phyloP scores from a whole-genome alignment of 2,329 filamentous ascomycete genomes.

The Rosellinia necatrix region DNA sequence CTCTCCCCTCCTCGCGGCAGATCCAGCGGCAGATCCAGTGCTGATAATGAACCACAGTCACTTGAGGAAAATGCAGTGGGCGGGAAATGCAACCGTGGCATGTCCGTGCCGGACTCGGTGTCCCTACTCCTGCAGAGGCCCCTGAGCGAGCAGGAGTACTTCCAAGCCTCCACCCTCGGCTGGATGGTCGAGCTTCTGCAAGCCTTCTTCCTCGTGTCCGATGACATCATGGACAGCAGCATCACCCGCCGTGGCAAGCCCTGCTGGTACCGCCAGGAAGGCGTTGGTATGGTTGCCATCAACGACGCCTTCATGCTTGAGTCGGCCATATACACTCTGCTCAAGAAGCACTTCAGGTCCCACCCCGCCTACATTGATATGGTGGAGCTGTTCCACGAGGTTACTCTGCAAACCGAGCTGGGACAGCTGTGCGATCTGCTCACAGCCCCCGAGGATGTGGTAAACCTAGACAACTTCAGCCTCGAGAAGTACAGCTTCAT shows the following conservation, averaged over 20 bases:
- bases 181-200: conserved; percentile 99
- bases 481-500: conserved; percentile 97
- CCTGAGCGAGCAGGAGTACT: conserved; percentile 82
- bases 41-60: conserved; percentile 56
- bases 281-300: conserved; percentile 94
- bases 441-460: conserved; percentile 91
- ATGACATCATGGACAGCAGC: conserved; percentile 97
- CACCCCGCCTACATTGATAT: conserved; percentile 90
- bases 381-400: conserved; percentile 94
- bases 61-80: conserved; percentile 86
- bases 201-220: conserved; percentile 97
- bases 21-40: not conserved
- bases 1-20: not conserved
- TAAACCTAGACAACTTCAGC: conserved; percentile 94
- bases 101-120: conserved; percentile 93
- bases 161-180: conserved; percentile 83
- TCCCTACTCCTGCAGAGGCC: conserved; percentile 74
- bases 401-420: conserved; percentile 90
- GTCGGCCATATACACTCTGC: conserved; percentile 82
- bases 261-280: conserved; percentile 92
- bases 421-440: conserved; percentile 94
- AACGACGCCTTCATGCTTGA: conserved; percentile 99
- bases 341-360: conserved; percentile 90
- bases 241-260: conserved; percentile 93
- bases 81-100: conserved; percentile 98